A percentile compares a stretch with the other conserved stretches of the same genome.
These are phyloP conservation scores for Didymella segeticola DNA, from an alignment of 2,329 filamentous ascomycete species.

Conservation along the genomic window DNA sequence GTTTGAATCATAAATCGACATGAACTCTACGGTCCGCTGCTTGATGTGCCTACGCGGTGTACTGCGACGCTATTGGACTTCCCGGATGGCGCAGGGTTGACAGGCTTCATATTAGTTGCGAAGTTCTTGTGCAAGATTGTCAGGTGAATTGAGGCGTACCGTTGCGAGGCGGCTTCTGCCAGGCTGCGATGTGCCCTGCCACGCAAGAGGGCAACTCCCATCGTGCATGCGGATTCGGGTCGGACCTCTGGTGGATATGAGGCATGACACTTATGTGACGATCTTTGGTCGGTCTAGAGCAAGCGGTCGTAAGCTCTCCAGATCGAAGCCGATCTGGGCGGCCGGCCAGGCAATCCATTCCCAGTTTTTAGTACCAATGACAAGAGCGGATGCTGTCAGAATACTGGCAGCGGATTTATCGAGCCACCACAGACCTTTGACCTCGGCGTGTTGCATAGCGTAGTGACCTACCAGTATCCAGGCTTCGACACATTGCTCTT, in stretches of 20 bases:
- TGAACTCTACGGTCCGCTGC: background rate
- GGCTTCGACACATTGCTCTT: conserved; percentile 29
- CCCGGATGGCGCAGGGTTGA: background rate
- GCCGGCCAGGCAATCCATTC: conserved; percentile 36
- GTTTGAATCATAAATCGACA: background rate
- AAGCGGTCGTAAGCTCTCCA: conserved; percentile 18
- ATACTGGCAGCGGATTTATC: conserved; percentile 27
- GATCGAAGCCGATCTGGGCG: conserved; percentile 23
- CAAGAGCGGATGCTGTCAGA: conserved; percentile 30
- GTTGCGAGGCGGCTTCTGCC: background rate
- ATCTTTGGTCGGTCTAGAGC: background rate
- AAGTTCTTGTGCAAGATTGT: background rate
- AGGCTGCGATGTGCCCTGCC: background rate
- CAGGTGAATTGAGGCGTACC: background rate
- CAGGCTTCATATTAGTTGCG: background rate
- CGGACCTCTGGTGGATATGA: background rate
- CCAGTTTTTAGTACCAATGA: conserved; percentile 32
- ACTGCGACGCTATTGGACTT: background rate
- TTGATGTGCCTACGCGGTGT: background rate
- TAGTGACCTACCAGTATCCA: conserved; percentile 41
- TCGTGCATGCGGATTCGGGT: too few relatives aligned
- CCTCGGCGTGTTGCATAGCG: conserved; percentile 28
- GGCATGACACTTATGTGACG: background rate
- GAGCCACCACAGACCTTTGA: conserved; percentile 30
- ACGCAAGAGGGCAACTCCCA: too few relatives aligned